Evolutionary conservation across 164 flowering plant species (phyloP), one percentile per base, ranked within the genome.

Genomic region (Sedum album): DNA sequence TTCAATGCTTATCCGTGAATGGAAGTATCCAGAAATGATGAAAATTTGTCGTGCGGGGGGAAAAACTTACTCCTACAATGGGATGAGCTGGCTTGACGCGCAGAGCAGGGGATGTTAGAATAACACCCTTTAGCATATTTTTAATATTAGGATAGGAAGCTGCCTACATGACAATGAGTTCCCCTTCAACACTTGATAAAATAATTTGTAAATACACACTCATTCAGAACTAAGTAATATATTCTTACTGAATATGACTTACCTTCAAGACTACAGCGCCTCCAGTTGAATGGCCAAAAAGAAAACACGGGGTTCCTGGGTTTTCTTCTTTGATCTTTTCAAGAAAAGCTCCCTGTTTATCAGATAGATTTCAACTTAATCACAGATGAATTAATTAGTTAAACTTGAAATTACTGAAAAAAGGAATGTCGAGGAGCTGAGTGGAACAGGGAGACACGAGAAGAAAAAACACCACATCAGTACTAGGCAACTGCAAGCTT

Each of bases 71-170:
- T 79, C 87, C 90, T 30, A 95, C 97, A 33, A 95, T 85, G 0
- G 99, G 99, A 81, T 95, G 97, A 1, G 96, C 86, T 67, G 99
- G 99, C 80, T 82, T 90, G 38, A 95, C 99, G 46, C 97, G 96
- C 78, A 95, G 73, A 72, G 99, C 99, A 21, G 99, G 97, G 60
- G 99, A 91, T 42, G 99, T 91, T 73, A 95, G 74, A 62, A 95
- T 75, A 71, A 95, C 79, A 66, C 99, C 99, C 70, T 88, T 94
- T 66, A 91, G 60, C 96, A 88, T 85, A 33, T 71, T 74, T 76
- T 88, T 80, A 69, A 95, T 82, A 62, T 75, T 81, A 35, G 96
- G 85, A 73, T 76, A 71, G 0, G 87, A 85, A 66, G 99, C 91
- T 21, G 96, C 99, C 99, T 95, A 72, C 46, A 39, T 57, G 14